A percentile compares a stretch with the other conserved stretches of the same genome.
Conservation (phyloP, 352 stramenopile genomes). For the Phytophthora sansomeana region DNA sequence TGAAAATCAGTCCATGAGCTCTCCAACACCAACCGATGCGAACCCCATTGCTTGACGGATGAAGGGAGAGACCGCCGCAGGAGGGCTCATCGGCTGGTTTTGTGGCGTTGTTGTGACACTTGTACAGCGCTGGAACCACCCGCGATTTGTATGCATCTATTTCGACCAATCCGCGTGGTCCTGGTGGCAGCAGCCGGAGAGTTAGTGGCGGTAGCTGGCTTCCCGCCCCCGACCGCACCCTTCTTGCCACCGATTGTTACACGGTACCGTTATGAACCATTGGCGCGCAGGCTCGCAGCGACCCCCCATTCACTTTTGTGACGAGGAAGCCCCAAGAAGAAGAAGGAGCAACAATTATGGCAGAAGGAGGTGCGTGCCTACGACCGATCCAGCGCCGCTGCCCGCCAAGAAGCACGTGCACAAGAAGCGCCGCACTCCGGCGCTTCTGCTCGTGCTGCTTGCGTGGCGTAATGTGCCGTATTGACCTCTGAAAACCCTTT, state of each 20-base stretch:
- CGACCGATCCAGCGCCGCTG: background rate
- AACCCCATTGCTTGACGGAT: background rate
- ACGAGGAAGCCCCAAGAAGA: slow-evolving; percentile 44
- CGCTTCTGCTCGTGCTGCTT: slow-evolving; percentile 7
- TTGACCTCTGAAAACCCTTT: background rate
- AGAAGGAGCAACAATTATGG: slow-evolving; percentile 44
- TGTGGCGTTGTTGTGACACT: slow-evolving; percentile 8
- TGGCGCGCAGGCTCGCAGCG: slow-evolving; percentile 28
- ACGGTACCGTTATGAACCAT: background rate
- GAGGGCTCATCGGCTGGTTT: background rate
- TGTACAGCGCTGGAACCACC: background rate
- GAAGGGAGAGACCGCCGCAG: background rate
- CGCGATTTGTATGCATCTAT: background rate
- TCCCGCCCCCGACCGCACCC: background rate
- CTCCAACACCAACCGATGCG: slow-evolving; percentile 1
- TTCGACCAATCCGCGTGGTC: slow-evolving; percentile 22
- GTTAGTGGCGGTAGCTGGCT: background rate
- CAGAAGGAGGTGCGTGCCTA: slow-evolving; percentile 48
- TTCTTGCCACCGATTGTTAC: background rate
- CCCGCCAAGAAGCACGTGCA: background rate
- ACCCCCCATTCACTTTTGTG: slow-evolving; percentile 48
- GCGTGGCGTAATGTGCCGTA: background rate
- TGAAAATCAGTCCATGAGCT: background rate
- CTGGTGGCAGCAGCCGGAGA: slow-evolving; percentile 1
- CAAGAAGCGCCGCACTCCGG: background rate